These are phyloP conservation scores for Porpolomopsis calyptriformis DNA, from an alignment of 768 basidiomycete species.

Conservation along the genomic window DNA sequence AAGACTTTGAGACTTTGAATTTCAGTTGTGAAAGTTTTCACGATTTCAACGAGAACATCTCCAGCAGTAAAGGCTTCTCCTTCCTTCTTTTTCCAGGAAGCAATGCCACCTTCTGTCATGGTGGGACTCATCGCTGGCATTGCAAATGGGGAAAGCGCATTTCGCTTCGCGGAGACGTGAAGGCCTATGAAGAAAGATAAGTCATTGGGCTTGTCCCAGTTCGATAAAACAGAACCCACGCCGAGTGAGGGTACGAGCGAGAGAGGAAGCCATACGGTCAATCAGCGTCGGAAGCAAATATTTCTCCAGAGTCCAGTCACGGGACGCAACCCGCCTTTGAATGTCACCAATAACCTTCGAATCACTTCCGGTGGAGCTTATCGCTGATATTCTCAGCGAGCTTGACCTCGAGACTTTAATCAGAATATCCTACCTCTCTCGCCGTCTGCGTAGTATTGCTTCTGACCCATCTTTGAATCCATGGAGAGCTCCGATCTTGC, in stretches of 20 bases:
- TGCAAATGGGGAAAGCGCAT: conserved; percentile 77
- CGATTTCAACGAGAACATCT: conserved; percentile 94
- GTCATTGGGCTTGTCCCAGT: not conserved
- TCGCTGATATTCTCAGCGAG: conserved; percentile 60
- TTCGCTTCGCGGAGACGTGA: conserved; percentile 67
- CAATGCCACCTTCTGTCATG: conserved; percentile 99
- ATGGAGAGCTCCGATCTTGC: conserved; percentile 64
- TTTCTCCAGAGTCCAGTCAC: not conserved
- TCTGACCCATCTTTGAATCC: conserved; percentile 61
- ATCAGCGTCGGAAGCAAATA: not conserved
- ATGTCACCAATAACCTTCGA: conserved; percentile 24
- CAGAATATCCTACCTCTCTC: conserved; percentile 48
- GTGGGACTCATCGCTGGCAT: conserved; percentile 99
- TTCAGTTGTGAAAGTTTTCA: conserved; percentile 27
- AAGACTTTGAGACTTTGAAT: not conserved
- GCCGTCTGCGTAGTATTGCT: conserved; percentile 43
- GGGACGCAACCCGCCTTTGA: not conserved
- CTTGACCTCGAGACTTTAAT: conserved; percentile 56
- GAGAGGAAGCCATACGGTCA: conserved; percentile 44
- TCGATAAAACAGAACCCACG: conserved; percentile 31
- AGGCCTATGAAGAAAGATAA: conserved; percentile 44
- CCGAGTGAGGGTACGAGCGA: conserved; percentile 58
- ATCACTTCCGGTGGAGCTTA: conserved; percentile 64
- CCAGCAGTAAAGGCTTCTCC: conserved; percentile 83
- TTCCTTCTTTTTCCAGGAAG: conserved; percentile 94